Evolutionary conservation across 441 rosid species (phyloP), one percentile per base, ranked within the genome.

Genomic region (Bocquillonia castaneifolia): DNA sequence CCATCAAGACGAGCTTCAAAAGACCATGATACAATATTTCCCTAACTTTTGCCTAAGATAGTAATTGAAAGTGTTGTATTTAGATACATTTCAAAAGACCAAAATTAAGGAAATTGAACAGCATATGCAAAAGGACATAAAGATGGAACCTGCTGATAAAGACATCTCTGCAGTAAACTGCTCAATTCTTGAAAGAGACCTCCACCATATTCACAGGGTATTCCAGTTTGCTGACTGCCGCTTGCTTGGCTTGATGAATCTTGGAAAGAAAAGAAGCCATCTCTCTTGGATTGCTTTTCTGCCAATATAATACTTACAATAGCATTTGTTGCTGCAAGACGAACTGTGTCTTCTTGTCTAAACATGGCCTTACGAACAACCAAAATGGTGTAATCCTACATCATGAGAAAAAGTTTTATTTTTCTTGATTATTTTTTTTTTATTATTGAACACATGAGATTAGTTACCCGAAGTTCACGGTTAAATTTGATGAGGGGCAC

Each of bases 231-330:
- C 82, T 89, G 97, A 79, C 96, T 91, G 83, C 86, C 68, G 72
- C 96, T 86, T 71, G 96, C 90, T 82, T 89, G 93, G 83, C 92
- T 91, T 72, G 90, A 85, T 39, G 97, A 86, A 76, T 91, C 96
- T 82, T 85, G 89, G 69, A 81, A 72, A 70, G 83, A 75, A 76
- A 87, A 71, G 51, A 68, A 73, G 69, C 80, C 73, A 63, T 78
- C 81, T 72, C 61, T 74, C 71, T 74, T 84, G 72, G 84, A 75
- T 72, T 85, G 84, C 74, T 86, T 87, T 73, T 91, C 96, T 47
- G 84, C 82, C 74, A 89, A 74, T 74, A 87, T 82, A 70, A 89
- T 84, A 74, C 83, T 83, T 64, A 77, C 67, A 70, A 84, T 72
- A 31, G 87, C 84, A 73, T 79, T 81, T 23, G 86, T 81, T 63